Evolutionary conservation across 306 rosid species (phyloP).

Genomic region (Albizia julibrissin): DNA sequence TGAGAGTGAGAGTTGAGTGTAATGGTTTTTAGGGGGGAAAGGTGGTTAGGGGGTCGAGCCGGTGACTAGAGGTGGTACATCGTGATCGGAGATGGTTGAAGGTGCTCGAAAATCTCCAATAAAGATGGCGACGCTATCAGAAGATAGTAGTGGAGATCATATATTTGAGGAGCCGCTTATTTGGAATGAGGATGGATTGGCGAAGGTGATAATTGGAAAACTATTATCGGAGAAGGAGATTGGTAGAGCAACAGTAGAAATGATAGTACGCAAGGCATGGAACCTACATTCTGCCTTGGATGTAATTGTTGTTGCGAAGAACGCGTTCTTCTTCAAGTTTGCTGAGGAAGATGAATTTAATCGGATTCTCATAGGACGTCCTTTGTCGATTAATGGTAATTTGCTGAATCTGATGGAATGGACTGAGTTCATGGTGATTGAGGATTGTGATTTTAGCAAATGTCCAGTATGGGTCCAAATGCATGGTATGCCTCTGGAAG

Average conservation of each 20-base stretch:
- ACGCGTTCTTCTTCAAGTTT: too few species aligned
- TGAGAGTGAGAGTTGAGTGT: not conserved
- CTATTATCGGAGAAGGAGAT: not conserved
- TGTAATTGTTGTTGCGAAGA: not conserved
- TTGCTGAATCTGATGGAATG: too few species aligned
- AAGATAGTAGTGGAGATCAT: not conserved
- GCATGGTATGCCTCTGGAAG: too few species aligned
- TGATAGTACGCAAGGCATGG: not conserved
- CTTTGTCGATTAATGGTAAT: too few species aligned
- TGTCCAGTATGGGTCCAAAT: too few species aligned
- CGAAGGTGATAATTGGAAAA: not conserved
- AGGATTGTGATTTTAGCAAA: too few species aligned
- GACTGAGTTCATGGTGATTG: too few species aligned
- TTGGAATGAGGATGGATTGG: not conserved
- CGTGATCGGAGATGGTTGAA: too few species aligned
- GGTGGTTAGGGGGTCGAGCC: not conserved
- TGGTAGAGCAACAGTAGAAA: accelerated
- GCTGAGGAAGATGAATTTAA: not conserved
- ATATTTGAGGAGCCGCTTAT: not conserved
- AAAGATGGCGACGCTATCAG: not conserved
- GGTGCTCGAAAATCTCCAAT: too few species aligned
- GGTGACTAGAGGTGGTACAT: not conserved
- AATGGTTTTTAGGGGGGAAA: not conserved
- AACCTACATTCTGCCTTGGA: too few species aligned
- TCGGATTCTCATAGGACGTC: too few species aligned